Conservation (phyloP, 2,329 filamentous ascomycete genomes). For the Ophioceras dolichostomum region DNA sequence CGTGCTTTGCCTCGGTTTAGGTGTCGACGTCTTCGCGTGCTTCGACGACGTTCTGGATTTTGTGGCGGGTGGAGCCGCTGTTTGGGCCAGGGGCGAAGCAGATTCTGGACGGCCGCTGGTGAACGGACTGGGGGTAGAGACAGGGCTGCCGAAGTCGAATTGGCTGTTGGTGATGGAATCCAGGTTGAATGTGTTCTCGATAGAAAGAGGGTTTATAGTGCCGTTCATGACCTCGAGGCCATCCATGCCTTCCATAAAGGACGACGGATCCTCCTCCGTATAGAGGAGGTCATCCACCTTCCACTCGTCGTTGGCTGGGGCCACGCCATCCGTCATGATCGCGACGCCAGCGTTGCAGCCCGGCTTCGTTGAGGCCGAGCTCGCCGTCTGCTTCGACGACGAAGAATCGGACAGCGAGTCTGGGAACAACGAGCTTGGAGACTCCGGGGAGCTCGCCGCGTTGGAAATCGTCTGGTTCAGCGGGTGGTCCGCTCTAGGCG, state of each 20-base stretch:
- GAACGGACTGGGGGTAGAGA: conserved; percentile 10
- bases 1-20: conserved; percentile 1
- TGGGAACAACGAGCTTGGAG: conserved; percentile 1
- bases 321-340: conserved; percentile 28
- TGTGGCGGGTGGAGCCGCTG: conserved; percentile 11
- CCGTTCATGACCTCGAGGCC: too few relatives aligned
- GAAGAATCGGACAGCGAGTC: conserved; percentile 3
- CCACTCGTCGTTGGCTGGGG: conserved; percentile 28
- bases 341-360: conserved; percentile 26
- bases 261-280: conserved; percentile 21
- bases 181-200: conserved; percentile 8
- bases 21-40: conserved; percentile 9
- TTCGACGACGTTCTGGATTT: too few relatives aligned
- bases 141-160: conserved; percentile 18
- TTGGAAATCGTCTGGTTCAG: too few relatives aligned
- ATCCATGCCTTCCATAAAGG: too few relatives aligned
- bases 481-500: too few relatives aligned
- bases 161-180: conserved; percentile 14
- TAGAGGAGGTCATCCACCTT: conserved; percentile 23
- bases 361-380: conserved; percentile 32
- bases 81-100: conserved; percentile 8
- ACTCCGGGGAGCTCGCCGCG: conserved; percentile 4
- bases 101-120: conserved; percentile 7
- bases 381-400: conserved; percentile 33
- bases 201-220: conserved; percentile 22